phyloP scores from a whole-genome alignment of 768 basidiomycete species.

The Kwoniella shandongensis region DNA sequence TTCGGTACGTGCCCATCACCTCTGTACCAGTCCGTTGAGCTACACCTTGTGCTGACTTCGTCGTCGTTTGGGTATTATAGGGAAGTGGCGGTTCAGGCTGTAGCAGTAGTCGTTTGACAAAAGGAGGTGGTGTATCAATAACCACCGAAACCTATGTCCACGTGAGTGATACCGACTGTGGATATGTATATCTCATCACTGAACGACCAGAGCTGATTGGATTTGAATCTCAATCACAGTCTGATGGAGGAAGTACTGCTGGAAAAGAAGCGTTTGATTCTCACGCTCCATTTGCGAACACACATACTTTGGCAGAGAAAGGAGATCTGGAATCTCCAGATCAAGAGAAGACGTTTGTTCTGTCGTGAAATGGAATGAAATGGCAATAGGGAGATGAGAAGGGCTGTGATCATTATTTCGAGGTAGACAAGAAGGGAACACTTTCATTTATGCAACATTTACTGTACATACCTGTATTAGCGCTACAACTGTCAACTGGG shows the following conservation, averaged over 20 bases:
- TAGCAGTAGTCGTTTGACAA: neutral
- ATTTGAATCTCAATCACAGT: too few species aligned
- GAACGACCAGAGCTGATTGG: too few species aligned
- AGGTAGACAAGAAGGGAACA: too few species aligned
- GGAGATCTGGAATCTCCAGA: conserved; percentile 8
- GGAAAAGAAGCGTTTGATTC: neutral
- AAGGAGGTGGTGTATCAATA: conserved; percentile 8
- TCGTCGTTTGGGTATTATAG: neutral
- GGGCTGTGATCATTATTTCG: neutral
- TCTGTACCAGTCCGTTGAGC: neutral
- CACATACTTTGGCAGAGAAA: conserved; percentile 8
- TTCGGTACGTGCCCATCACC: conserved; percentile 5
- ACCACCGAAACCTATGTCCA: conserved; percentile 15
- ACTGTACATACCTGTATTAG: too few species aligned
- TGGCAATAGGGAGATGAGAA: neutral
- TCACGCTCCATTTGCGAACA: conserved; percentile 1
- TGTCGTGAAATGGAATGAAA: conserved; percentile 10
- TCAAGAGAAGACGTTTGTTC: too few species aligned
- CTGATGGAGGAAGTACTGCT: neutral
- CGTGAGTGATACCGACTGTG: too few species aligned
- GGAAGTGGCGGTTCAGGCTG: conserved; percentile 1
- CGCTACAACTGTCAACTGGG: too few species aligned
- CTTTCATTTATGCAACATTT: too few species aligned
- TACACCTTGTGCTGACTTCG: neutral
- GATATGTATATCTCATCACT: too few species aligned